Evolutionary conservation across 495 filamentous ascomycete species (phyloP).

Genomic region (Talaromyces trachyspermus): DNA sequence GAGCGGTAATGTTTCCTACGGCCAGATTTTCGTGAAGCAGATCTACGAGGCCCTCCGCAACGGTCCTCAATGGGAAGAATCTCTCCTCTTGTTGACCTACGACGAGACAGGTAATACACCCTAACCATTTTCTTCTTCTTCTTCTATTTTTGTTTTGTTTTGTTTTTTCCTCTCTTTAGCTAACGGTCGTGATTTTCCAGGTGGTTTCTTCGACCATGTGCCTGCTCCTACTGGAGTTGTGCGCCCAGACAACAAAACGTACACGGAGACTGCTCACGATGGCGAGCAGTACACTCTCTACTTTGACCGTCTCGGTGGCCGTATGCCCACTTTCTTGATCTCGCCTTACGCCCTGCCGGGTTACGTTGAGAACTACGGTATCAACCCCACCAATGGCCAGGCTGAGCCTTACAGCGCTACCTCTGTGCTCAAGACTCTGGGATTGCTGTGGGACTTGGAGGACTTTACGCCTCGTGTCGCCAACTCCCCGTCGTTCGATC

Average conservation of each 20-base stretch:
- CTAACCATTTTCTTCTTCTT: too few species aligned
- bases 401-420: constrained; percentile 31
- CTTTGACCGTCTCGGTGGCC: constrained; percentile 42
- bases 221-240: constrained; percentile 35
- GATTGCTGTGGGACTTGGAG: constrained; percentile 40
- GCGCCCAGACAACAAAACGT: constrained; percentile 32
- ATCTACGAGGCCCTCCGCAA: constrained; percentile 43
- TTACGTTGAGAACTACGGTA: constrained; percentile 39
- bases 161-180: too few species aligned
- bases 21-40: constrained; percentile 41
- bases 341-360: constrained; percentile 41
- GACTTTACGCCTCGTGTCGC: constrained; percentile 34
- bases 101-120: constrained; percentile 43
- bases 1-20: constrained; percentile 34
- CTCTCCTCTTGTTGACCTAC: constrained; percentile 43
- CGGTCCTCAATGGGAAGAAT: constrained; percentile 38
- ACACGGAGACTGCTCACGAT: constrained; percentile 33
- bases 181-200: too few species aligned
- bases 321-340: constrained; percentile 42
- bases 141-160: too few species aligned
- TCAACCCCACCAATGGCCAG: constrained; percentile 21
- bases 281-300: constrained; percentile 36
- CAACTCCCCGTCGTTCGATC: constrained; percentile 33
- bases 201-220: constrained; percentile 46
- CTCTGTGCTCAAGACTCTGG: constrained; percentile 33